Base-by-base conservation (phyloP, 257 asterid genomes). In the Gynochthodes officinalis region DNA sequence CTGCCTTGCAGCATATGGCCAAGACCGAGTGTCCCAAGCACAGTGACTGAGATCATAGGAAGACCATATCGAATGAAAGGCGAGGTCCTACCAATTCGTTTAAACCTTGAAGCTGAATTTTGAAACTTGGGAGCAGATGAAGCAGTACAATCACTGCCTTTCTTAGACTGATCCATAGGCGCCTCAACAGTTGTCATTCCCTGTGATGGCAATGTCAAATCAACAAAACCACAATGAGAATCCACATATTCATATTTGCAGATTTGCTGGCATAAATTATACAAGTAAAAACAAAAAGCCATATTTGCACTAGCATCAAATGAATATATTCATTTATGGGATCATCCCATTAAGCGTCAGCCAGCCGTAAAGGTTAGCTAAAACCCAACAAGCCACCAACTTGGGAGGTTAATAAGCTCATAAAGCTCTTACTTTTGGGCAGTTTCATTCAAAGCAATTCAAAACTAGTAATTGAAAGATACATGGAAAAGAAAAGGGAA, bases 1-100 rank as follows among this genome's bases (percentile, higher is more conserved):
- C 97, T 88, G 84, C 98, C 97, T 82, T 91, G 98, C 67, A 94
- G 77, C 64, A 94, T 89, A 79, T 94, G 97, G 75, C 97, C 96
- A 73, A 94, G 97, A 37, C 99, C 99, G 21, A 94, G 81, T 44
- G 97, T 84, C 44, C 99, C 99, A 65, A 94, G 72, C 72, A 94
- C 97, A 48, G 96, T 89, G 62, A 94, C 88, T 21, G 97, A 94
- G 80, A 94, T 94, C 95, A 94, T 89, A 0, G 97, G 97, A 71
- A 91, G 93, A 63, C 98, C 97, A 77, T 89, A 94, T 86, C 97
- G 88, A 75, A 87, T 32, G 75, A 94, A 91, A 0, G 98, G 98
- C 0, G 97, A 78, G 70, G 39, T 82, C 80, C 98, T 82, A 33
- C 98, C 96, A 92, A 89, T 88, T 35, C 97, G 89, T 77, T 77